phyloP scores from a whole-genome alignment of 805 yeast genomes.

The Starmerella stigmatis region DNA sequence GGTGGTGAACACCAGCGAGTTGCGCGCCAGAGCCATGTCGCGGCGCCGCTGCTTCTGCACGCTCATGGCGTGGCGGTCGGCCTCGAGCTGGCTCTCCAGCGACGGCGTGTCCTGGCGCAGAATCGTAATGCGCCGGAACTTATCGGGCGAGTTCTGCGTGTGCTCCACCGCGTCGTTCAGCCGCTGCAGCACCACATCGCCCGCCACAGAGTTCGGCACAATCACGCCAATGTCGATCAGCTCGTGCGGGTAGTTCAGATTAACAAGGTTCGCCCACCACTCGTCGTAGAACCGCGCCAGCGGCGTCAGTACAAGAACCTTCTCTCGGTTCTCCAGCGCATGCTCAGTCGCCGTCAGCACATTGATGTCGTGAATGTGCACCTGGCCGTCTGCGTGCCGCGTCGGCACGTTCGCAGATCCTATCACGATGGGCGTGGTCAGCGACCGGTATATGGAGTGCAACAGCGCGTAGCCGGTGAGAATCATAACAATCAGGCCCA shows the following conservation, averaged over 20 bases:
- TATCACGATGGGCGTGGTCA: conserved; percentile 17
- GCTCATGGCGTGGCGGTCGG: conserved; percentile 76
- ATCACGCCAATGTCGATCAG: conserved; percentile 84
- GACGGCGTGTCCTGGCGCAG: conserved; percentile 80
- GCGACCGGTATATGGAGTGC: conserved; percentile 16
- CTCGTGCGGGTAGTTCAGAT: conserved; percentile 71
- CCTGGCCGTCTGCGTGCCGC: conserved; percentile 23
- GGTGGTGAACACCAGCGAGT: conserved; percentile 80
- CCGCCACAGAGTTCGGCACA: conserved; percentile 70
- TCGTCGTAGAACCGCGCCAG: conserved; percentile 74
- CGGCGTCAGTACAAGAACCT: conserved; percentile 79
- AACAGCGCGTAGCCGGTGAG: conserved; percentile 11
- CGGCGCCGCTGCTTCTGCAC: conserved; percentile 84
- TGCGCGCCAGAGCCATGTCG: conserved; percentile 89
- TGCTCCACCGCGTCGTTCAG: conserved; percentile 67
- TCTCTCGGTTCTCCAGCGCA: conserved; percentile 67
- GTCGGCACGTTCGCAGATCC: conserved; percentile 25
- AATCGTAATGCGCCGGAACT: conserved; percentile 76
- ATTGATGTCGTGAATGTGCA: conserved; percentile 46
- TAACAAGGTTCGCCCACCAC: conserved; percentile 78
- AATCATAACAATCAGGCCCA: conserved; percentile 22
- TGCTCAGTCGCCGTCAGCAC: conserved; percentile 57
- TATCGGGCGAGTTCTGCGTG: conserved; percentile 49
- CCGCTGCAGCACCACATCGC: conserved; percentile 62
- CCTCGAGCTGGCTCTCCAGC: conserved; percentile 62